Evolutionary conservation across 768 basidiomycete genomes (phyloP).

Genomic region (Trametes cingulata): DNA sequence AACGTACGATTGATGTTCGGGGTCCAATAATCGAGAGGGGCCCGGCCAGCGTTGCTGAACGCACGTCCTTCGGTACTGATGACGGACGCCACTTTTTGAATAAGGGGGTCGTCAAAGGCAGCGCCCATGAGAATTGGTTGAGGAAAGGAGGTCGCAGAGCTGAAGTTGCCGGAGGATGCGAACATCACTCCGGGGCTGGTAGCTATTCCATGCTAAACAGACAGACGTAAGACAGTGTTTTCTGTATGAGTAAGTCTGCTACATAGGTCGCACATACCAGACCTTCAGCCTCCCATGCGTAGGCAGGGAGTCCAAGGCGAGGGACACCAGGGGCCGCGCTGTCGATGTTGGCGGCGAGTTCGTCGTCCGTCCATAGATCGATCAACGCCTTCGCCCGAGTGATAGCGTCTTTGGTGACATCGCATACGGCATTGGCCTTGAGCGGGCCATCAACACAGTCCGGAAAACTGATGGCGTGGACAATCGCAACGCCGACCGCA

Average conservation of each 20-base stretch:
- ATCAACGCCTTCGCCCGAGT: constrained; percentile 54
- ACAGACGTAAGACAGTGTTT: not conserved
- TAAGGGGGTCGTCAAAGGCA: constrained; percentile 54
- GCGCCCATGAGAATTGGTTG: constrained; percentile 56
- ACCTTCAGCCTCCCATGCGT: constrained; percentile 64
- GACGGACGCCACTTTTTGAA: constrained; percentile 49
- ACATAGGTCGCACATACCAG: constrained; percentile 43
- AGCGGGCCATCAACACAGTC: constrained; percentile 51
- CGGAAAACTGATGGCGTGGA: constrained; percentile 38
- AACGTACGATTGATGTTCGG: constrained; percentile 44
- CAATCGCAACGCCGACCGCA: not conserved
- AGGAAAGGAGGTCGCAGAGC: constrained; percentile 60
- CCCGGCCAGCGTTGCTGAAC: constrained; percentile 54
- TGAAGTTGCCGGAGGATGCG: constrained; percentile 51
- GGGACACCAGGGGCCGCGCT: constrained; percentile 52
- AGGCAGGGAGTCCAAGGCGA: constrained; percentile 54
- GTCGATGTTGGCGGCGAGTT: constrained; percentile 52
- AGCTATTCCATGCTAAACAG: constrained; percentile 51
- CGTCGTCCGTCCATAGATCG: constrained; percentile 48
- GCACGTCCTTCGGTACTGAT: constrained; percentile 60
- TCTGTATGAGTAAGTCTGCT: too few species aligned
- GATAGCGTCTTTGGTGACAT: constrained; percentile 43
- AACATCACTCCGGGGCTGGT: constrained; percentile 53
- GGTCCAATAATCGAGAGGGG: constrained; percentile 58
- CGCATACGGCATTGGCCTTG: constrained; percentile 47